phyloP scores from a whole-genome alignment of 2,329 filamentous ascomycete genomes.

The Ceratocystis colombiana region DNA sequence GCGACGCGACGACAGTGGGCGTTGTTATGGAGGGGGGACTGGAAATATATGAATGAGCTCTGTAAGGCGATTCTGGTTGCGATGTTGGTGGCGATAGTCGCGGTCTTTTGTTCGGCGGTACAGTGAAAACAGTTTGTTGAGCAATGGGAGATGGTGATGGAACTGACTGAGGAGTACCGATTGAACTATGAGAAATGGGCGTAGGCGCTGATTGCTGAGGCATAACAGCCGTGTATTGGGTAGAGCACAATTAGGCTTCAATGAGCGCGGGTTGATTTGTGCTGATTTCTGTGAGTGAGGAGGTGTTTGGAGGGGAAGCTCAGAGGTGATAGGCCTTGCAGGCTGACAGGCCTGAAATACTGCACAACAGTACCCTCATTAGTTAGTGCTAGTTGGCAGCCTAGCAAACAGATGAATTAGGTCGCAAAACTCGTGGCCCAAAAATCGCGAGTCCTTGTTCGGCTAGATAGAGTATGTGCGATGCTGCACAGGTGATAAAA shows the following conservation, averaged over 20 bases:
- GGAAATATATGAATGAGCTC: conserved; percentile 39
- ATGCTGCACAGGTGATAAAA: conserved; percentile 5
- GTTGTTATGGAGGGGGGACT: conserved; percentile 37
- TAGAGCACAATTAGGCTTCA: neutral
- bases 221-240: conserved; percentile 7
- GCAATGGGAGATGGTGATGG: conserved; percentile 55
- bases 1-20: conserved; percentile 32
- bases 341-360: conserved; percentile 43
- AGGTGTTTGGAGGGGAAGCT: conserved; percentile 18
- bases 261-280: neutral
- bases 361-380: conserved; percentile 40
- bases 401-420: neutral
- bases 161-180: conserved; percentile 41
- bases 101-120: conserved; percentile 64
- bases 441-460: neutral
- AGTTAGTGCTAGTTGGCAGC: conserved; percentile 33
- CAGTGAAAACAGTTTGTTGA: conserved; percentile 43
- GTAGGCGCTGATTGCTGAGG: conserved; percentile 16
- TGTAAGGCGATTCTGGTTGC: conserved; percentile 54
- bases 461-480: neutral
- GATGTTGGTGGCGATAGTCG: conserved; percentile 60
- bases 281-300: neutral
- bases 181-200: conserved; percentile 2
- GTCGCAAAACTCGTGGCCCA: neutral
- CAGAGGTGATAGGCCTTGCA: conserved; percentile 31